Evolutionary conservation across 2,329 filamentous ascomycete genomes (phyloP).

Genomic region (Fusarium vanettenii): DNA sequence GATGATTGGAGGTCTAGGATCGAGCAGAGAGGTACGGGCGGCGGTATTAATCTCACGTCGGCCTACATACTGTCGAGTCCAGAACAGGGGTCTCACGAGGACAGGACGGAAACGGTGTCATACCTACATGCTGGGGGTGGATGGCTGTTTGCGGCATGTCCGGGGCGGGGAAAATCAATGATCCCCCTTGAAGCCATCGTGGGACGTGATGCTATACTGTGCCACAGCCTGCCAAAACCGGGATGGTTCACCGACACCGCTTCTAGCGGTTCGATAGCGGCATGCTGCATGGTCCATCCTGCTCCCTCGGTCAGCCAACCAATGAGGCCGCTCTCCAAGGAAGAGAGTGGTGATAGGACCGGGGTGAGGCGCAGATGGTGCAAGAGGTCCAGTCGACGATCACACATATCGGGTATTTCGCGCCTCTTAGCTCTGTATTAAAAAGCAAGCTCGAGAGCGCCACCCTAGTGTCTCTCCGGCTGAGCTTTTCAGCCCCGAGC

Average conservation of each 20-base stretch:
- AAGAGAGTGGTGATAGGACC: constrained; percentile 44
- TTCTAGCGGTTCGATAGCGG: constrained; percentile 44
- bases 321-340: constrained; percentile 41
- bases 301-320: constrained; percentile 41
- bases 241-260: constrained; percentile 47
- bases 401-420: constrained; percentile 45
- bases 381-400: constrained; percentile 43
- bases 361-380: constrained; percentile 46
- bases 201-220: constrained; percentile 43
- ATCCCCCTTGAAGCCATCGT: constrained; percentile 45
- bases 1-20: constrained; percentile 27
- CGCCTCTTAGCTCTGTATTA: constrained; percentile 35
- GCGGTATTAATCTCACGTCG: constrained; percentile 42
- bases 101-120: constrained; percentile 45
- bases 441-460: constrained; percentile 35
- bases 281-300: constrained; percentile 40
- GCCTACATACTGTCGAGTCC: constrained; percentile 32
- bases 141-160: constrained; percentile 44
- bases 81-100: constrained; percentile 42
- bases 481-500: not conserved
- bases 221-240: constrained; percentile 41
- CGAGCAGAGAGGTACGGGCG: constrained; percentile 31
- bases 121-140: constrained; percentile 42
- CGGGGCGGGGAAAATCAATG: constrained; percentile 41
- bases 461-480: constrained; percentile 17